phyloP scores from a whole-genome alignment of 768 basidiomycete genomes.

The Mycena kentingensis region DNA sequence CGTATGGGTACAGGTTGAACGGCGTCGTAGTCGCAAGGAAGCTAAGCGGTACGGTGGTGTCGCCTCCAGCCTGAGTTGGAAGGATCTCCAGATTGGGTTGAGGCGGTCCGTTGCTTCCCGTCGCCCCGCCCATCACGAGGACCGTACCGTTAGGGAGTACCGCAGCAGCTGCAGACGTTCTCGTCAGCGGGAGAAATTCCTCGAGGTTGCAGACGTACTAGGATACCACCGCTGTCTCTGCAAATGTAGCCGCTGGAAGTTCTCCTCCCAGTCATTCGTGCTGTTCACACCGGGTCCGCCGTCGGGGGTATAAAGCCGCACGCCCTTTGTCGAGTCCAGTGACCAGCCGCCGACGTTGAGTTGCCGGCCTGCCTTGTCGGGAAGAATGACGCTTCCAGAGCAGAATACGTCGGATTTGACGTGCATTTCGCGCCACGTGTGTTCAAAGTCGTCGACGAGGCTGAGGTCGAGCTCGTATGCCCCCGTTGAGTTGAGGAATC shows the following conservation, averaged over 20 bases:
- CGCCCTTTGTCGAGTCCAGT: conserved; percentile 66
- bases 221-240: conserved; percentile 40
- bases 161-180: conserved; percentile 51
- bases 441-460: conserved; percentile 47
- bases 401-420: conserved; percentile 81
- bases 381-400: conserved; percentile 70
- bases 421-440: conserved; percentile 78
- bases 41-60: too few species aligned
- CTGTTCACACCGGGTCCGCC: conserved; percentile 68
- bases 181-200: not conserved
- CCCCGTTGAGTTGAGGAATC: conserved; percentile 66
- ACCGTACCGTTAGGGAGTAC: conserved; percentile 74
- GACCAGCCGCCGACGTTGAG: conserved; percentile 76
- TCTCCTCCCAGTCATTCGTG: conserved; percentile 82
- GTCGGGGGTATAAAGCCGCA: conserved; percentile 73
- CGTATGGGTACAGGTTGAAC: conserved; percentile 84
- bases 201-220: too few species aligned
- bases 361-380: conserved; percentile 69
- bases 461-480: conserved; percentile 77
- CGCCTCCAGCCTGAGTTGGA: too few species aligned
- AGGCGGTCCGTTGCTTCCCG: conserved; percentile 66
- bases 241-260: conserved; percentile 53
- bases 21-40: too few species aligned
- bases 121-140: conserved; percentile 57
- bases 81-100: too few species aligned